Percentiles rank a stretch among this genome's conserved stretches.
Evolutionary conservation across 163 green algal species (phyloP).

Genomic region (Chlamydomonas reinhardtii): DNA sequence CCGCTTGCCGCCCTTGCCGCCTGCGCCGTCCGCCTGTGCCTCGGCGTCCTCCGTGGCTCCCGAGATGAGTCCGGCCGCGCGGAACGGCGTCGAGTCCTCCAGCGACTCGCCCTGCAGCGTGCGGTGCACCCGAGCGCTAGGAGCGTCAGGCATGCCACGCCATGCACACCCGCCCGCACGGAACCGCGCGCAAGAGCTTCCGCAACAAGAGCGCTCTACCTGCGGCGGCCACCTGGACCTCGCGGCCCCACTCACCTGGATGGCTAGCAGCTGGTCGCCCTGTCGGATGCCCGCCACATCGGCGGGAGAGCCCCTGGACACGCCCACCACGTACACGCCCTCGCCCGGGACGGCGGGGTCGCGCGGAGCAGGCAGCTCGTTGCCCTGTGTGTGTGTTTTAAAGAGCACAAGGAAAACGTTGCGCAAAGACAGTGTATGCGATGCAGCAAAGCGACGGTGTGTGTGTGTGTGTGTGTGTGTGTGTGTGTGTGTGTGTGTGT

Average conservation of each 20-base stretch:
- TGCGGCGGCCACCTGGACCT: too few relatives aligned
- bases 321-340: constrained; percentile 89
- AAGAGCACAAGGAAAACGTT: too few relatives aligned
- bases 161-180: too few relatives aligned
- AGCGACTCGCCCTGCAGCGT: constrained; percentile 23
- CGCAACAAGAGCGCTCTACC: too few relatives aligned
- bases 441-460: too few relatives aligned
- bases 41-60: constrained; percentile 25
- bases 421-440: too few relatives aligned
- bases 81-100: constrained; percentile 52
- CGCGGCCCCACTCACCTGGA: constrained; percentile 45
- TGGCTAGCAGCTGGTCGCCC: constrained; percentile 63
- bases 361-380: constrained; percentile 45
- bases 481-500: too few relatives aligned
- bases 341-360: constrained; percentile 3
- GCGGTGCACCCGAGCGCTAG: too few relatives aligned
- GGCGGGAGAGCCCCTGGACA: constrained; percentile 84
- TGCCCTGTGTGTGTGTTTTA: constrained; percentile 62
- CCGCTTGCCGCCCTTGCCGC: background rate
- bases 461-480: too few relatives aligned
- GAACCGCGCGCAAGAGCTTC: too few relatives aligned
- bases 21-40: background rate
- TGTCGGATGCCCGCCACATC: constrained; percentile 84
- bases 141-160: too few relatives aligned
- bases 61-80: constrained; percentile 57